Base-by-base conservation (phyloP, 306 rosid species). In the Crotalaria pallida region DNA sequence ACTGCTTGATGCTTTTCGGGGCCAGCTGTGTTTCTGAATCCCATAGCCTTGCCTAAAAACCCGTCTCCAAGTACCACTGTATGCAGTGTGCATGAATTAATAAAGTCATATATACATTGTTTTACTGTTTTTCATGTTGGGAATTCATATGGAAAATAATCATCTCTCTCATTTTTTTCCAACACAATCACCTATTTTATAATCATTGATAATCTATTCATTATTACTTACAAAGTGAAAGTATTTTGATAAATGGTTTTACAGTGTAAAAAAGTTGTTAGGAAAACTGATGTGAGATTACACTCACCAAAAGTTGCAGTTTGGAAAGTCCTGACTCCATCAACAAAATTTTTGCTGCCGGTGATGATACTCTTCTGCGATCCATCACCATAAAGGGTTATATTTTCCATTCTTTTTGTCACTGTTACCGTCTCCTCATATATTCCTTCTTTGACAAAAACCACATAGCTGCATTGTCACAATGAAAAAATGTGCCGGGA, bases 311-410 rank as follows among this genome's bases (percentile, higher is more conserved):
- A 94, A 3, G 86, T 40, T 16, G 98, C 97, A 13, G 95, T 94
- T 67, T 87, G 80, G 82, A 88, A 86, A 6, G 94, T 83, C 19
- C 86, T 81, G 5, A 82, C 87, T 69, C 97, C 97, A 38, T 94
- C 97, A 1, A 63, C 83, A 48, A 41, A 76, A 53, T 88, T 90
- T 51, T 87, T 88, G 63, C 65, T 84, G 13, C 98, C 97, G 1
- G 93, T 85, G 65, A 94, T 75, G 56, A 90, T 77, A 61, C 84
- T 90, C 76, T 94, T 94, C 15, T 77, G 84, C 0, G 87, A 72
- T 36, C 98, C 97, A 45, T 94, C 98, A 33, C 97, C 98, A 16
- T 82, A 94, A 58, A 94, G 69, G 33, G 96, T 94, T 21, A 94
- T 41, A 33, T 90, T 88, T 4, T 4, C 40, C 98, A 84, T 84